Conservation (phyloP, 139 green algal genomes). For the Chara braunii region DNA sequence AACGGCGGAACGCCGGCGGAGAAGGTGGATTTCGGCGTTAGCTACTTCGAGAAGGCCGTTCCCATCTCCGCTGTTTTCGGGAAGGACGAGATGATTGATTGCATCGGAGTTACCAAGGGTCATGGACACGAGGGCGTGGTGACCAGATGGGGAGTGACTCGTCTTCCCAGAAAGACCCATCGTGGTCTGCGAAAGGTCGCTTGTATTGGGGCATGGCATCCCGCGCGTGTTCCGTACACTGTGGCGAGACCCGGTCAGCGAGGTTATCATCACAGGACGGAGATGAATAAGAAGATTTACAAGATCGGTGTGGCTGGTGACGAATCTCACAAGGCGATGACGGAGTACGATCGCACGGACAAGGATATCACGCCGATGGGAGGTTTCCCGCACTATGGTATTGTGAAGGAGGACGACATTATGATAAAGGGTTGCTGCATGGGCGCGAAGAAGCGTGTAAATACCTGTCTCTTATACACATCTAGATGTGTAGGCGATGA, state of each 20-base stretch:
- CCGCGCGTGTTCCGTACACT: conserved; percentile 88
- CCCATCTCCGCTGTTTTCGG: conserved; percentile 75
- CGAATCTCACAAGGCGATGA: conserved; percentile 60
- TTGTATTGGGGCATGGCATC: conserved; percentile 97
- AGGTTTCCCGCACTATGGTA: conserved; percentile 95
- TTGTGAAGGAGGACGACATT: conserved; percentile 85
- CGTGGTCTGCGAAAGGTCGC: conserved; percentile 94
- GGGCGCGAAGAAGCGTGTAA: no score
- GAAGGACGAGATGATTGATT: conserved; percentile 95
- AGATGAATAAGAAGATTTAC: conserved; percentile 99
- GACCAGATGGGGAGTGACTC: conserved; percentile 91
- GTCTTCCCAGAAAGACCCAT: conserved; percentile 97
- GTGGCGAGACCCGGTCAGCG: conserved; percentile 88
- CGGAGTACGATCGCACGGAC: conserved; percentile 85
- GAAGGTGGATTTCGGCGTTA: conserved; percentile 92
- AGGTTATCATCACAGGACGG: conserved; percentile 94
- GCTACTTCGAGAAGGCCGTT: conserved; percentile 87
- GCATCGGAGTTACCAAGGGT: conserved; percentile 91
- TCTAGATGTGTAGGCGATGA: conserved; percentile 70
- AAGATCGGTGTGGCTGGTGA: conserved; percentile 88
- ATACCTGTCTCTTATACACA: no score
- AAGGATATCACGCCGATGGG: conserved; percentile 99
- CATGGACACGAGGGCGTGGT: conserved; percentile 91
- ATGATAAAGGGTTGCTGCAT: no score
- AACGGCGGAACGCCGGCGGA: conserved; percentile 80